These are phyloP conservation scores for Crucihimalaya himalaica DNA, from an alignment of 345 rosid genomes.

Conservation along the genomic window DNA sequence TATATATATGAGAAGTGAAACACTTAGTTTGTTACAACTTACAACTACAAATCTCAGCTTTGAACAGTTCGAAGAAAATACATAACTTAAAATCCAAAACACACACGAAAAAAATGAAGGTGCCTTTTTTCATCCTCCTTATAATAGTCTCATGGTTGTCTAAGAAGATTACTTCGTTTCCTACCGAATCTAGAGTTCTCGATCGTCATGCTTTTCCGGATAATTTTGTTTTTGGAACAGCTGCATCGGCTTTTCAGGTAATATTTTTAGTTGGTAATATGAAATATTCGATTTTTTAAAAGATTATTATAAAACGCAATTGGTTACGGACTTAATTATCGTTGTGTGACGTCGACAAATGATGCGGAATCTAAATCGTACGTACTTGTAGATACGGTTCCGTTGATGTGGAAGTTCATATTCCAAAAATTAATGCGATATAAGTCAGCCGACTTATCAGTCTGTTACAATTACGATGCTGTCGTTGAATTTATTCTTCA, in stretches of 20 bases:
- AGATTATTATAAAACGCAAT: background rate
- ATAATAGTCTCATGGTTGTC: slow-evolving; percentile 30
- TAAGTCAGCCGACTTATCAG: background rate
- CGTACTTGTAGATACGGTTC: background rate
- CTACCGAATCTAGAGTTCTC: slow-evolving; percentile 18
- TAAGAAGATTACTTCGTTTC: slow-evolving; percentile 24
- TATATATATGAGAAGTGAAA: slow-evolving; percentile 6
- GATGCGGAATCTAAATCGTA: background rate
- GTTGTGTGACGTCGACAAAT: slow-evolving; percentile 6
- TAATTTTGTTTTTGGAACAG: slow-evolving; percentile 45
- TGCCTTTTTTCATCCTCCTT: slow-evolving; percentile 25
- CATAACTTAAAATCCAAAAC: background rate
- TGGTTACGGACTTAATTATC: background rate
- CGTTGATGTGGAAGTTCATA: background rate
- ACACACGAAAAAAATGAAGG: background rate
- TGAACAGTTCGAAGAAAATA: background rate
- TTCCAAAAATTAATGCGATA: background rate
- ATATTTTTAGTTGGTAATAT: background rate
- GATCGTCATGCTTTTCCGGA: slow-evolving; percentile 24
- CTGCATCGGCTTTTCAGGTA: slow-evolving; percentile 44
- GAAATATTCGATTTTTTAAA: too few relatives aligned
- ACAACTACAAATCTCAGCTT: slow-evolving; percentile 12
- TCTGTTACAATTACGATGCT: background rate
- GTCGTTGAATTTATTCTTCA: slow-evolving; percentile 6
- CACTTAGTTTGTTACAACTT: slow-evolving; percentile 7